phyloP scores from a whole-genome alignment of 805 yeast species.

The Yarrowia sp. region DNA sequence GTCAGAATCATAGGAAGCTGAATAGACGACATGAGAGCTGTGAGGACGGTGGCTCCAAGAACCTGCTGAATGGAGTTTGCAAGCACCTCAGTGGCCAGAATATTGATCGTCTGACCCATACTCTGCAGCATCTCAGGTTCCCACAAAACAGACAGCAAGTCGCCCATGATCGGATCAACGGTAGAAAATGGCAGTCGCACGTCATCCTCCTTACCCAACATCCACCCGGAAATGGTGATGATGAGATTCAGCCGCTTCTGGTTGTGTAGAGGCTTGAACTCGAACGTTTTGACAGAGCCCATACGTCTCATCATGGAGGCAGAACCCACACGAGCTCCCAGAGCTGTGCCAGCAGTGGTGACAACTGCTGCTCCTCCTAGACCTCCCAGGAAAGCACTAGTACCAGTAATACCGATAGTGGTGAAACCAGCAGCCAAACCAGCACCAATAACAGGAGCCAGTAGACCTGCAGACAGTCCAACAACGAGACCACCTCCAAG shows the following conservation, averaged over 20 bases:
- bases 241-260: constrained; percentile 84
- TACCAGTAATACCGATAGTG: constrained; percentile 93
- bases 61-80: constrained; percentile 94
- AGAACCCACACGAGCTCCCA: constrained; percentile 87
- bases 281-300: constrained; percentile 92
- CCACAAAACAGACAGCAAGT: constrained; percentile 86
- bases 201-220: constrained; percentile 93
- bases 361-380: constrained; percentile 95
- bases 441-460: constrained; percentile 98
- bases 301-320: constrained; percentile 81
- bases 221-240: constrained; percentile 95
- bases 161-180: constrained; percentile 97
- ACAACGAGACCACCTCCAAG: constrained; percentile 92
- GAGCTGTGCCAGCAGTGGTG: constrained; percentile 84
- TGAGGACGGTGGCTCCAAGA: constrained; percentile 83
- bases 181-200: constrained; percentile 94
- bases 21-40: constrained; percentile 87
- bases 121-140: constrained; percentile 97
- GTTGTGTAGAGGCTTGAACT: constrained; percentile 87
- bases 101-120: constrained; percentile 93
- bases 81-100: constrained; percentile 89
- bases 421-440: constrained; percentile 97
- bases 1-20: constrained; percentile 91
- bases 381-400: constrained; percentile 89
- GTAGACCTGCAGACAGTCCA: constrained; percentile 90